Conservation (phyloP, 495 filamentous ascomycete species). For the Friedmanniomyces simplex region DNA sequence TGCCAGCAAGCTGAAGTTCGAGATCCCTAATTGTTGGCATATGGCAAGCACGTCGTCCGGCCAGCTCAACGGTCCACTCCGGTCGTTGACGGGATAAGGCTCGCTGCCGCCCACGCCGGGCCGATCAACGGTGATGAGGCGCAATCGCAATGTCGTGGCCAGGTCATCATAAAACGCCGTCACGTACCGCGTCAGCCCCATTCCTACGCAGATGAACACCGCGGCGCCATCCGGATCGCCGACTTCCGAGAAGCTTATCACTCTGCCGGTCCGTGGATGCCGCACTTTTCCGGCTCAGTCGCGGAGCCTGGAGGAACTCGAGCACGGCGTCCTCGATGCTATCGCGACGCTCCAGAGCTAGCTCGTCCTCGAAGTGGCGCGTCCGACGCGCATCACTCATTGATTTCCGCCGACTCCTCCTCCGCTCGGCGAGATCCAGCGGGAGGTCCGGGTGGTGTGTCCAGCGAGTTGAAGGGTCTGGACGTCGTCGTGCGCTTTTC, state of each 20-base stretch:
- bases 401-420: slow-evolving; percentile 14
- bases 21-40: slow-evolving; percentile 84
- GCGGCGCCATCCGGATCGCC: slow-evolving; percentile 86
- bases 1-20: slow-evolving; percentile 94
- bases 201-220: slow-evolving; percentile 93
- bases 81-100: slow-evolving; percentile 53
- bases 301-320: slow-evolving; percentile 71
- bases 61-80: slow-evolving; percentile 81
- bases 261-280: slow-evolving; percentile 73
- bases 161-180: slow-evolving; percentile 97
- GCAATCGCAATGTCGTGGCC: slow-evolving; percentile 74
- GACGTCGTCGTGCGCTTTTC: slow-evolving; percentile 2
- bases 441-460: slow-evolving; percentile 31
- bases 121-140: slow-evolving; percentile 87
- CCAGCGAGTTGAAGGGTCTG: slow-evolving; percentile 5
- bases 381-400: slow-evolving; percentile 16
- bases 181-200: slow-evolving; percentile 93
- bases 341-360: slow-evolving; percentile 36
- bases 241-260: slow-evolving; percentile 94
- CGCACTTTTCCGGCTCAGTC: slow-evolving; percentile 76
- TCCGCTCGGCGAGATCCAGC: slow-evolving; percentile 18
- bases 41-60: slow-evolving; percentile 97
- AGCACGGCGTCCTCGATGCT: slow-evolving; percentile 81
- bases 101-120: slow-evolving; percentile 92
- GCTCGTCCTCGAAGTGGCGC: neutral